Conservation (phyloP, 2,329 filamentous ascomycete species). For the Fusarium sp. region DNA sequence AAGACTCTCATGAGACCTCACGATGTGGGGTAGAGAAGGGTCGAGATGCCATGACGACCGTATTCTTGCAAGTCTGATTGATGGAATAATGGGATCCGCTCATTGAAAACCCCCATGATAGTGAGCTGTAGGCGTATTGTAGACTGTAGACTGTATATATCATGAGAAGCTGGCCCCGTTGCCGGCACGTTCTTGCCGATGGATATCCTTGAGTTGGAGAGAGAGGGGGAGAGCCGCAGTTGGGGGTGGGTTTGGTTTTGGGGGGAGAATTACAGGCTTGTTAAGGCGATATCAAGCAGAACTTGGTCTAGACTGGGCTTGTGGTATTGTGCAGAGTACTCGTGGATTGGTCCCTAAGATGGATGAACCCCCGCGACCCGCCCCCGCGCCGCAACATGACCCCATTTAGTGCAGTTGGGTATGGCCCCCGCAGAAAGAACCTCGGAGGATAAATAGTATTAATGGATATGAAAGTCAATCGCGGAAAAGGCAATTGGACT, state of each 20-base stretch:
- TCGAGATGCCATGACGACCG: conserved; percentile 37
- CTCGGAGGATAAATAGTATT: conserved; percentile 7
- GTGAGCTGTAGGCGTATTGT: not conserved
- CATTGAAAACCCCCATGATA: conserved; percentile 35
- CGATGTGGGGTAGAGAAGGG: conserved; percentile 41
- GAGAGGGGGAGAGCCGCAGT: conserved; percentile 18
- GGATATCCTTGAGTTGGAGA: conserved; percentile 11
- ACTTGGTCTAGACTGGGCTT: not conserved
- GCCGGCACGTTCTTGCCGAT: conserved; percentile 31
- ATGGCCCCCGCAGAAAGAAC: conserved; percentile 9
- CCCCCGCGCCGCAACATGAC: conserved; percentile 26
- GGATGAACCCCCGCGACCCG: conserved; percentile 13
- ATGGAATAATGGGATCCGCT: conserved; percentile 41
- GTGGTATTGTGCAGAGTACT: not conserved
- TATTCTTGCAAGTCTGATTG: conserved; percentile 35
- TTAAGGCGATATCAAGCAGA: conserved; percentile 2
- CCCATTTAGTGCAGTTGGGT: conserved; percentile 5
- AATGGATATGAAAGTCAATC: not conserved
- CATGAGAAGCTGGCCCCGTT: conserved; percentile 31
- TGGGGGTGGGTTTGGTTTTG: conserved; percentile 37
- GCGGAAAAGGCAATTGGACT: not conserved
- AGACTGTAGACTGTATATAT: conserved; percentile 25
- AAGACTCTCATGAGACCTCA: conserved; percentile 39
- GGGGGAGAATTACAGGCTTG: conserved; percentile 5
- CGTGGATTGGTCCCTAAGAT: conserved; percentile 6